These are phyloP conservation scores for Phaeotremella skinneri DNA, from an alignment of 768 basidiomycete genomes.

Conservation along the genomic window DNA sequence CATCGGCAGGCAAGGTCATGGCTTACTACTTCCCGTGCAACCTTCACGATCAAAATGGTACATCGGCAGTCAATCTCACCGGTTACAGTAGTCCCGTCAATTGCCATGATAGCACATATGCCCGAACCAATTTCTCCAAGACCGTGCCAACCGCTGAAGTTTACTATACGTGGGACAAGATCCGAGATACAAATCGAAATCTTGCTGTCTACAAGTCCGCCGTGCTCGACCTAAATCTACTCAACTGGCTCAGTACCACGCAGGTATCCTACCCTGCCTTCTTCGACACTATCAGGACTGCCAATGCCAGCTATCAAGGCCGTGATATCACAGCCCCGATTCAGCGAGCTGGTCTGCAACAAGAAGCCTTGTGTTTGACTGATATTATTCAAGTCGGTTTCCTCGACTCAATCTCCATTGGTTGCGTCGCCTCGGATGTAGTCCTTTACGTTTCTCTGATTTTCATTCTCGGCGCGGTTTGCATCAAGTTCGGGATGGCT, in stretches of 20 bases:
- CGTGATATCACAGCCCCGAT: conserved; percentile 86
- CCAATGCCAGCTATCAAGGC: conserved; percentile 71
- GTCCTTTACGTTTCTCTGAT: conserved; percentile 92
- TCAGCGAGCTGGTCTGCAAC: conserved; percentile 65
- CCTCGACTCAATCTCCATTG: conserved; percentile 89
- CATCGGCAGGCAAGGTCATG: conserved; percentile 57
- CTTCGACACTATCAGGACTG: conserved; percentile 71
- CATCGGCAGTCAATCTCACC: conserved; percentile 63
- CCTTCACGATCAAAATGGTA: conserved; percentile 71
- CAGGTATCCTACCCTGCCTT: conserved; percentile 79
- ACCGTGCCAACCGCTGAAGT: conserved; percentile 73
- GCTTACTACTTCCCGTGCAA: conserved; percentile 99
- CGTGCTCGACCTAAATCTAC: conserved; percentile 83
- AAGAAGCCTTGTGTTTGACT: conserved; percentile 75
- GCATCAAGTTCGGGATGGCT: conserved; percentile 93
- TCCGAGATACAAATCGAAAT: conserved; percentile 67
- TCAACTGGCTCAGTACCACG: conserved; percentile 76
- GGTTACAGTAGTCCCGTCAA: conserved; percentile 64
- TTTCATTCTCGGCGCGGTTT: conserved; percentile 96
- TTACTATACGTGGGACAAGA: conserved; percentile 89
- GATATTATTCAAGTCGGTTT: conserved; percentile 86
- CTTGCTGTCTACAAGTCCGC: conserved; percentile 85
- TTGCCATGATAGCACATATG: conserved; percentile 67
- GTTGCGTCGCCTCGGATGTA: conserved; percentile 91
- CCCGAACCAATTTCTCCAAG: conserved; percentile 59